Evolutionary conservation across 495 filamentous ascomycete genomes (phyloP).

Genomic region (Hypoxylon fragiforme): DNA sequence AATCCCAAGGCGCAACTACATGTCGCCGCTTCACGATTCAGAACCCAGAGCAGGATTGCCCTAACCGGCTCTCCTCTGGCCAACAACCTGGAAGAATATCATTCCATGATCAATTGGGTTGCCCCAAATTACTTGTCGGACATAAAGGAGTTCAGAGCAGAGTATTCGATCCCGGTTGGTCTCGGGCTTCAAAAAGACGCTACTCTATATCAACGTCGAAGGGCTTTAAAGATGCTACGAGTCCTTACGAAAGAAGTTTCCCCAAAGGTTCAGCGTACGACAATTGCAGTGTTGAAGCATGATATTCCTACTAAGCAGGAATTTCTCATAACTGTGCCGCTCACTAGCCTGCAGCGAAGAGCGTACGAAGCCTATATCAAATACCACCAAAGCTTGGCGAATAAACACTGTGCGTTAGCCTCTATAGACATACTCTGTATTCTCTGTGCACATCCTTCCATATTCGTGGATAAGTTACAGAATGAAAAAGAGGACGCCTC

Average conservation of each 20-base stretch:
- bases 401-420: slow-evolving; percentile 57
- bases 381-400: slow-evolving; percentile 23
- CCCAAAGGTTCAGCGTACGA: slow-evolving; percentile 78
- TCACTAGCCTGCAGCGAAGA: slow-evolving; percentile 66
- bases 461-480: slow-evolving; percentile 61
- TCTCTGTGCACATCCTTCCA: slow-evolving; percentile 75
- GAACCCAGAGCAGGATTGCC: slow-evolving; percentile 74
- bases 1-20: slow-evolving; percentile 58
- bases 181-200: slow-evolving; percentile 71
- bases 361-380: slow-evolving; percentile 66
- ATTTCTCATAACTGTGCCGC: slow-evolving; percentile 73
- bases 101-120: slow-evolving; percentile 86
- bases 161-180: slow-evolving; percentile 74
- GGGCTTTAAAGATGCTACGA: slow-evolving; percentile 64
- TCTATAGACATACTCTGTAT: slow-evolving; percentile 53
- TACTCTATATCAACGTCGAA: slow-evolving; percentile 52
- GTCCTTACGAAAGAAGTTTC: slow-evolving; percentile 71
- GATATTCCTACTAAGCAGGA: slow-evolving; percentile 75
- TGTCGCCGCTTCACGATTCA: slow-evolving; percentile 57
- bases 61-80: slow-evolving; percentile 85
- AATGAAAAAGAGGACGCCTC: slow-evolving; percentile 23
- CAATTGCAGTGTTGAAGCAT: slow-evolving; percentile 64
- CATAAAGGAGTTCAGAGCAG: slow-evolving; percentile 62
- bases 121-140: slow-evolving; percentile 75
- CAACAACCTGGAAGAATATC: slow-evolving; percentile 83